Evolutionary conservation across 2,329 filamentous ascomycete genomes (phyloP).

Genomic region (Paramyrothecium roridum): DNA sequence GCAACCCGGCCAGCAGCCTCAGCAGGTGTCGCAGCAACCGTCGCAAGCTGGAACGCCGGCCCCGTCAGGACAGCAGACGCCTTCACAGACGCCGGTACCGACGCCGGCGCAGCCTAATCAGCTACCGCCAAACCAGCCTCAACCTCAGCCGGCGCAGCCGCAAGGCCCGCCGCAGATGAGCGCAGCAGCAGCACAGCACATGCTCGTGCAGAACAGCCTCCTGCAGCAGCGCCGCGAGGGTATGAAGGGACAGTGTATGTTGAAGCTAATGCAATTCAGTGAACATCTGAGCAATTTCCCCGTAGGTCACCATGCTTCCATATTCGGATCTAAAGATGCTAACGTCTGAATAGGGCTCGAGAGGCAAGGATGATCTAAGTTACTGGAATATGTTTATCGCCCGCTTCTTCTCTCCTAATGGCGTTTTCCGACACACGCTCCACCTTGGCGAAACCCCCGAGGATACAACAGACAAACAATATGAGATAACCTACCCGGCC

Average conservation of each 20-base stretch:
- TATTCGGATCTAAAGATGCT: slow-evolving; percentile 2
- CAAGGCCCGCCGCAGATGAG: slow-evolving; percentile 25
- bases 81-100: slow-evolving; percentile 41
- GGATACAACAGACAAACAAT: slow-evolving; percentile 67
- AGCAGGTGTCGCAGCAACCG: slow-evolving; percentile 43
- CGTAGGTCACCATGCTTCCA: slow-evolving; percentile 28
- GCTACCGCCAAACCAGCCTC: slow-evolving; percentile 26
- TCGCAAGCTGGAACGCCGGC: slow-evolving; percentile 39
- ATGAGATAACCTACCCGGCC: slow-evolving; percentile 79
- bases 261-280: slow-evolving; percentile 61
- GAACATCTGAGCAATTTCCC: slow-evolving; percentile 59
- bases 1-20: slow-evolving; percentile 38
- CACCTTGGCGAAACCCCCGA: slow-evolving; percentile 53
- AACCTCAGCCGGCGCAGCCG: slow-evolving; percentile 25
- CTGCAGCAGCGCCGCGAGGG: slow-evolving; percentile 45
- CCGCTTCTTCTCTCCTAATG: slow-evolving; percentile 75
- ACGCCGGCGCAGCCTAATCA: slow-evolving; percentile 31
- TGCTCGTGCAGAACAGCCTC: slow-evolving; percentile 27
- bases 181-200: slow-evolving; percentile 28
- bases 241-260: slow-evolving; percentile 54
- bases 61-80: slow-evolving; percentile 42
- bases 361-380: slow-evolving; percentile 63
- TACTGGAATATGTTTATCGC: slow-evolving; percentile 81
- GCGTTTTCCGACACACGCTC: slow-evolving; percentile 73
- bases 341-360: slow-evolving; percentile 40